Conservation (phyloP, 176 grass and related monocot species). For the Zea mays region Zm-B73-REFERENCE-NAM-5.0 NC_050097.1:17895501-17896000, state of each 20-base stretch:
- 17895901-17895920: not conserved
- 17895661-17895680: slow-evolving; percentile 33
- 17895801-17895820: not conserved
- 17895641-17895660: slow-evolving; percentile 58
- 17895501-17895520: slow-evolving; percentile 84
- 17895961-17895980: not conserved
- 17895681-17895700: slow-evolving; percentile 30
- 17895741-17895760: slow-evolving; percentile 33
- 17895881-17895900: not conserved
- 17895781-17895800: slow-evolving; percentile 2
- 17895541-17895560: slow-evolving; percentile 72
- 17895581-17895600: slow-evolving; percentile 2
- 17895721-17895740: slow-evolving; percentile 37
- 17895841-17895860: slow-evolving; percentile 13
- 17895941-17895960: not conserved
- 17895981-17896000: not conserved
- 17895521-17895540: slow-evolving; percentile 63
- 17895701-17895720: slow-evolving; percentile 39
- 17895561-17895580: slow-evolving; percentile 28
- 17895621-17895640: slow-evolving; percentile 33
- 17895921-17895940: not conserved
- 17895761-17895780: slow-evolving; percentile 18
- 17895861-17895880: not conserved
- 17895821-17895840: not conserved
- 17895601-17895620: slow-evolving; percentile 11